Base-by-base conservation (phyloP, 306 rosid genomes). In the Hylodesmum podocarpum region DNA sequence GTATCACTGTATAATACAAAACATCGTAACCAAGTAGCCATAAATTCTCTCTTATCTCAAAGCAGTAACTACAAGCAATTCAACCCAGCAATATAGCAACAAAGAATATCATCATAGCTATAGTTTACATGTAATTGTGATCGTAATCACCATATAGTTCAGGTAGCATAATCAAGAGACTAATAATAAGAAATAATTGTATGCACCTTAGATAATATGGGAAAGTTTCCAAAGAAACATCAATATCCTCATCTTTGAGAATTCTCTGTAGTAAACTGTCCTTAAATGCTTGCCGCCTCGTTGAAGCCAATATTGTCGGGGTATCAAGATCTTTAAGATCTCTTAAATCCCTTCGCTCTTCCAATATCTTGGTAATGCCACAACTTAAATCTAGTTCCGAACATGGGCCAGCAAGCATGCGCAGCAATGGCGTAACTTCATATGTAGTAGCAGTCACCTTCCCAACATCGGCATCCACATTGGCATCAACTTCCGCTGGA, bases 161-260 rank as follows among this genome's bases (percentile, higher is more conserved):
- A 65, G 75, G 31, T 47, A 64, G 40, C 33, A 59, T 16, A 58
- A 54, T 39, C 50, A 73, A 78, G 55, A 40, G 41, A 77, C 21
- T 46, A 77, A 72, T 49, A 67, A 14, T 28, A 49, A 41, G 22
- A 72, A 54, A 39, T 15, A 74, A 50, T 34, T 51, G 34, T 78
- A 63, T 62, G 72, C 55, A 96, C 99, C 99, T 96, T 77, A 96
- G 87, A 85, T 84, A 96, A 79, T 96, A 96, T 34, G 99, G 99
- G 72, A 96, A 96, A 80, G 73, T 81, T 85, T 92, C 98, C 65
- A 96, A 92, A 33, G 94, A 87, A 74, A 88, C 94, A 62, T 85
- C 91, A 73, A 86, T 91, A 55, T 85, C 80, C 43, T 84, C 91
- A 70, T 90, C 84, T 82, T 69, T 63, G 46, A 96, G 83, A 86